phyloP scores from a whole-genome alignment of 1,139 yeast species.

The Geotrichum reessii region DNA sequence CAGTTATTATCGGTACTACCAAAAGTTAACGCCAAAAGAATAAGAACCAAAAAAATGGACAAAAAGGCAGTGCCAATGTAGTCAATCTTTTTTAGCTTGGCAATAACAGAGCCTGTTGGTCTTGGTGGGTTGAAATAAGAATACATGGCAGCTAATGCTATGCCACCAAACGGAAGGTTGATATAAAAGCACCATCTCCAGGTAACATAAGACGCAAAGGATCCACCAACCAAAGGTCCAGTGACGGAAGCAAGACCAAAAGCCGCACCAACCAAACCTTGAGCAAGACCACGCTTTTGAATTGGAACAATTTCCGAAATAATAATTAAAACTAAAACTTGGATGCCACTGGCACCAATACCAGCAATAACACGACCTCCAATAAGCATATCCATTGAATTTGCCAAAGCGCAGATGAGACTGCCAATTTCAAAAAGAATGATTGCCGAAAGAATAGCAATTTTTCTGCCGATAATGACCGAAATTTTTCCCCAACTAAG shows the following conservation, averaged over 20 bases:
- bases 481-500: conserved; percentile 60
- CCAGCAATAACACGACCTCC: conserved; percentile 71
- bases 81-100: conserved; percentile 45
- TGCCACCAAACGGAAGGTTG: conserved; percentile 63
- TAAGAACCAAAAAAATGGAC: conserved; percentile 41
- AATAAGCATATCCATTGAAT: conserved; percentile 54
- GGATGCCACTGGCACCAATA: conserved; percentile 67
- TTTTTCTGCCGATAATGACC: conserved; percentile 56
- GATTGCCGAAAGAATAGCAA: conserved; percentile 46
- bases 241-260: conserved; percentile 52
- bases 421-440: conserved; percentile 59
- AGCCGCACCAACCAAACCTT: conserved; percentile 47
- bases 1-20: conserved; percentile 48
- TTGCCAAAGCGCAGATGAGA: conserved; percentile 52
- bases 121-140: conserved; percentile 53
- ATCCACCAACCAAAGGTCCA: conserved; percentile 70
- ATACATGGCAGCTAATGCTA: conserved; percentile 44
- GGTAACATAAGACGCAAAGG: conserved; percentile 51
- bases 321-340: conserved; percentile 53
- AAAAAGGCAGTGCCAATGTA: conserved; percentile 44
- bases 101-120: conserved; percentile 40
- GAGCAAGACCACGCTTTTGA: conserved; percentile 49
- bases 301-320: conserved; percentile 58
- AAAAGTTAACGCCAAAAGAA: conserved; percentile 48
- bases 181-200: conserved; percentile 82